Conservation (phyloP, 208 protist genomes). For the Trypanosomatidae sp. region DNA sequence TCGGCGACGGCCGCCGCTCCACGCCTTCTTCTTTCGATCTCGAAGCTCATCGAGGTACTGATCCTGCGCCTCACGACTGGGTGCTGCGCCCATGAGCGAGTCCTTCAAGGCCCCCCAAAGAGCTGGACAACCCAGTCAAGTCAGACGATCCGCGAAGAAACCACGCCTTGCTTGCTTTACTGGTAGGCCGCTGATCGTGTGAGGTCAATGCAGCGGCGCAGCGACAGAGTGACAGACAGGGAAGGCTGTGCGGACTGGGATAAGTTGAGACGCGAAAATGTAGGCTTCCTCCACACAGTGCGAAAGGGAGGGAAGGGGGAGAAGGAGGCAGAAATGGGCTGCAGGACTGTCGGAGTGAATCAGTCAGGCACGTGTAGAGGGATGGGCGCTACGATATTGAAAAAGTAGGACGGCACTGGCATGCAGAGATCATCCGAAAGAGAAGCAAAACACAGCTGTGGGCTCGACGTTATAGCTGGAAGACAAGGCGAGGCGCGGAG, state of each 20-base stretch:
- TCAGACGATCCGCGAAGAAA: background rate
- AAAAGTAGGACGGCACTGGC: background rate
- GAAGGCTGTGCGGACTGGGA: background rate
- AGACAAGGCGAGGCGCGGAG: background rate
- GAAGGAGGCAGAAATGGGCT: background rate
- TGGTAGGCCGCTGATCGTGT: background rate
- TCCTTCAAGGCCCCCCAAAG: background rate
- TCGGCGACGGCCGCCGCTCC: background rate
- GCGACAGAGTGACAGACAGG: background rate
- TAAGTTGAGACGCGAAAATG: background rate
- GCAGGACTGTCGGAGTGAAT: background rate
- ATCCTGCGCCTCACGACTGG: slow-evolving; percentile 13
- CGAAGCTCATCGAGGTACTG: slow-evolving; percentile 10
- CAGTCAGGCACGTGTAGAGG: background rate
- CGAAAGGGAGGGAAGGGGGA: background rate
- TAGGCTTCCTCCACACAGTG: background rate
- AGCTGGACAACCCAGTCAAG: background rate
- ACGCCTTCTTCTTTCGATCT: background rate
- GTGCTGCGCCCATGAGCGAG: slow-evolving; percentile 12
- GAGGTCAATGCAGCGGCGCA: background rate
- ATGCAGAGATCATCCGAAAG: background rate
- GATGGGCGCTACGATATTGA: background rate
- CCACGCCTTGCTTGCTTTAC: background rate
- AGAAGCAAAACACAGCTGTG: background rate
- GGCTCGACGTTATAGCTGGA: background rate